Base-by-base conservation (phyloP, 169 alveolate species). In the Prorocentrum cordatum region DNA sequence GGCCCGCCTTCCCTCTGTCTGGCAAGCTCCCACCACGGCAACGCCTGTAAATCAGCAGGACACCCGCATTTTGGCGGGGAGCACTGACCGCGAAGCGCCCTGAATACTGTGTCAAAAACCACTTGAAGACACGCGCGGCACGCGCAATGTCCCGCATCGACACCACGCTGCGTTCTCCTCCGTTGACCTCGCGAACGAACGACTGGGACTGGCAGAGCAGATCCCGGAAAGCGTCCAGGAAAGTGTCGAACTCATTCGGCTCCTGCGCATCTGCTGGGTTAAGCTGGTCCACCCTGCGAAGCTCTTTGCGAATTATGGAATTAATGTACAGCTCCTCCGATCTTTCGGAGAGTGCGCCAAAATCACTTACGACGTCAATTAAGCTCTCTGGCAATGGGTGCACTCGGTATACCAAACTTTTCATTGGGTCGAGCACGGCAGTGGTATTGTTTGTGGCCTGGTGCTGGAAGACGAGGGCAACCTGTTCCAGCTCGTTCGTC, bases 161-260 rank as follows among this genome's bases (percentile, higher is more conserved):
- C 39, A 80, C 90, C 80, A 80, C 90, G 50, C 90, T 80, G 64
- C 90, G 90, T 31, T 80, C 90, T 67, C 90, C 90, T 35, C 39
- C 90, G 47, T 80, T 61, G 24, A 62, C 90, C 90, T 73, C 84
- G 2, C 88, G 88, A 6, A 77, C 88, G 62, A 26, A 77, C 36
- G 33, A 24, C 88, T 77, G 88, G 18, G 88, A 77, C 27, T 32
- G 47, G 88, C 88, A 77, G 36, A 77, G 88, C 33, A 77, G 68
- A 16, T 77, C 73, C 26, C 75, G 36, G 45, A 77, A 77, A 47
- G 88, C 88, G 22, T 58, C 42, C 58, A 77, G 54, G 73, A 77
- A 77, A 12, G 1, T 58, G 68, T 22, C 27, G n/a, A n/a, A 24
- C 32, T 4, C 33, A 10, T 5, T 22, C 32, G 35, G 27, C 14